These are phyloP conservation scores for Epichloe amarillans DNA, from an alignment of 2,329 filamentous ascomycete species.

Conservation along the genomic window DNA sequence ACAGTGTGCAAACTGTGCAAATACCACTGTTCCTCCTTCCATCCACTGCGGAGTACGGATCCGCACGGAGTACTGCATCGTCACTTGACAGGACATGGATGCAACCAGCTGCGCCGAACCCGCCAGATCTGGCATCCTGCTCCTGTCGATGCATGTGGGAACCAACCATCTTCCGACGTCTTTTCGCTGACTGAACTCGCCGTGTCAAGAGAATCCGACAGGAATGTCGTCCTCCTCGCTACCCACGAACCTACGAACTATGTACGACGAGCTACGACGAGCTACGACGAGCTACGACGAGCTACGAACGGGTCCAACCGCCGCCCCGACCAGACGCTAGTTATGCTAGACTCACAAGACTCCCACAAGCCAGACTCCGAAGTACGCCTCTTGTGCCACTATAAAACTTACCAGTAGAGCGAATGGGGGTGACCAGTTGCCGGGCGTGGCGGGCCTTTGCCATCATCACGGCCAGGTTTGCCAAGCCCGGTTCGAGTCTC, in stretches of 20 bases:
- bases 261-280: too few species aligned
- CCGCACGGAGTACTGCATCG: neutral
- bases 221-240: neutral
- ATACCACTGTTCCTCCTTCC: neutral
- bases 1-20: neutral
- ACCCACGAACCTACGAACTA: too few species aligned
- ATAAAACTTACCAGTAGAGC: too few species aligned
- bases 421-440: too few species aligned
- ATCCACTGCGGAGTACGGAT: neutral
- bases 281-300: too few species aligned
- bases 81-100: constrained; percentile 1
- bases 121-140: constrained; percentile 1
- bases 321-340: neutral
- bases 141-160: neutral
- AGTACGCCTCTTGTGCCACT: too few species aligned
- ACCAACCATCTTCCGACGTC: too few species aligned
- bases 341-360: neutral
- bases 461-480: neutral
- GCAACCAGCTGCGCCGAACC: neutral
- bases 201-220: neutral
- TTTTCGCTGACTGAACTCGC: neutral
- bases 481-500: neutral
- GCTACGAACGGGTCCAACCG: constrained; percentile 1
- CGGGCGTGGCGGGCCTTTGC: neutral
- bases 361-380: neutral